Conservation (phyloP, 2,329 filamentous ascomycete species). For the Cladophialophora exuberans region DNA sequence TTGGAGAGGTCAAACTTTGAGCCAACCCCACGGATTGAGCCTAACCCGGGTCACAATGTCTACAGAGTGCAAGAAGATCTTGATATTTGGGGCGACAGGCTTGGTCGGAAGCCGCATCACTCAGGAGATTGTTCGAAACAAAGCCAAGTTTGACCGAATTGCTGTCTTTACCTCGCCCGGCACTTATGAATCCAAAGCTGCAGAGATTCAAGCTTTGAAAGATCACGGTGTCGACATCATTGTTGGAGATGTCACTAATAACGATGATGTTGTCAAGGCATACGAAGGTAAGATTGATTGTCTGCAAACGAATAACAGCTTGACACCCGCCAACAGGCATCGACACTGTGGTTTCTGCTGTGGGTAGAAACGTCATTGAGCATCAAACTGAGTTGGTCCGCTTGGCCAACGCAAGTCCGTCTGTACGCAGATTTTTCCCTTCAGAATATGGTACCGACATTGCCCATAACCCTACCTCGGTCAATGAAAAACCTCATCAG, state of each 20-base stretch:
- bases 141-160: constrained; percentile 53
- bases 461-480: constrained; percentile 61
- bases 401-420: constrained; percentile 56
- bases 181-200: constrained; percentile 54
- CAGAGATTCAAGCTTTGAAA: constrained; percentile 51
- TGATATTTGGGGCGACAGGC: constrained; percentile 59
- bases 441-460: constrained; percentile 70
- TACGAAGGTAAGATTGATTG: constrained; percentile 49
- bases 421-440: constrained; percentile 66
- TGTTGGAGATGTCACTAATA: constrained; percentile 57
- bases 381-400: constrained; percentile 64
- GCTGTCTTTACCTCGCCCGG: constrained; percentile 60
- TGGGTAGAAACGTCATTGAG: constrained; percentile 64
- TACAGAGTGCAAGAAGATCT: constrained; percentile 35
- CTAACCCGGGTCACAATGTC: too few species aligned
- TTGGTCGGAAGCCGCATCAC: constrained; percentile 56
- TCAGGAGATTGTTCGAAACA: constrained; percentile 48
- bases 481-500: constrained; percentile 68
- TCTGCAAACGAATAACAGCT: not conserved
- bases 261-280: constrained; percentile 56
- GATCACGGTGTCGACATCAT: constrained; percentile 56
- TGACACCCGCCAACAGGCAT: constrained; percentile 40
- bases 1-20: too few species aligned
- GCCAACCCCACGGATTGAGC: too few species aligned
- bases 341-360: constrained; percentile 66